Conservation (phyloP, 2,329 filamentous ascomycete species). For the Beauveria australis region DNA sequence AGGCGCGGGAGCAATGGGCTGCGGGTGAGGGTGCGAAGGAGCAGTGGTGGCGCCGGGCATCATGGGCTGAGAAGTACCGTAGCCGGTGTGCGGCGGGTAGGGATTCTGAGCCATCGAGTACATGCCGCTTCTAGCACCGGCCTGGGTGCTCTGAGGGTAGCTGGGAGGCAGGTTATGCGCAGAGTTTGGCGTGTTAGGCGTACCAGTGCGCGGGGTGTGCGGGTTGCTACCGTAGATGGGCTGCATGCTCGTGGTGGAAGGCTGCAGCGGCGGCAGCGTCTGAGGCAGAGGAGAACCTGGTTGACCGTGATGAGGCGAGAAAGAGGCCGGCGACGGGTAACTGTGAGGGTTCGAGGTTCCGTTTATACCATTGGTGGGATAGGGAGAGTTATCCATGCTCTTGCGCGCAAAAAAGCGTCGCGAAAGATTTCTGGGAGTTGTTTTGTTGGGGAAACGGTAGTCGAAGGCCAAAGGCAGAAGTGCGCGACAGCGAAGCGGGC, state of each 20-base stretch:
- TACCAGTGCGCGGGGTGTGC: constrained; percentile 55
- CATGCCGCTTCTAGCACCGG: constrained; percentile 38
- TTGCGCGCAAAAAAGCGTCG: constrained; percentile 28
- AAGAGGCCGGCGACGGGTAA: constrained; percentile 44
- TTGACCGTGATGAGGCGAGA: constrained; percentile 44
- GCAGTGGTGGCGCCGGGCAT: constrained; percentile 59
- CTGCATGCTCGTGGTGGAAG: constrained; percentile 35
- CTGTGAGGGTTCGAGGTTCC: constrained; percentile 39
- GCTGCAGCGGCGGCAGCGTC: constrained; percentile 48
- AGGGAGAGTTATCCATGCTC: constrained; percentile 49
- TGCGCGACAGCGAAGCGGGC: constrained; percentile 3
- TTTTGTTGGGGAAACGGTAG: constrained; percentile 15
- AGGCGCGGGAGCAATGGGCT: constrained; percentile 68
- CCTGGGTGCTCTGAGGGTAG: constrained; percentile 45
- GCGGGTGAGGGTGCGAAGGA: constrained; percentile 64
- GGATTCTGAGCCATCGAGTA: constrained; percentile 51
- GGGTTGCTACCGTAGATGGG: constrained; percentile 48
- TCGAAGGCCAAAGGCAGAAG: not conserved
- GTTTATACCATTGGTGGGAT: constrained; percentile 49
- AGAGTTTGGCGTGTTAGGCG: constrained; percentile 53
- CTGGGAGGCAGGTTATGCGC: constrained; percentile 41
- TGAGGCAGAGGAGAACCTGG: constrained; percentile 39
- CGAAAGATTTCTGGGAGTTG: constrained; percentile 16
- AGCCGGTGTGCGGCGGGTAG: constrained; percentile 45
- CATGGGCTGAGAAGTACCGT: constrained; percentile 50